A percentile compares a stretch with the other conserved stretches of the same genome.
phyloP scores from a whole-genome alignment of 2,329 filamentous ascomycete genomes.

The Fusarium algeriense region DNA sequence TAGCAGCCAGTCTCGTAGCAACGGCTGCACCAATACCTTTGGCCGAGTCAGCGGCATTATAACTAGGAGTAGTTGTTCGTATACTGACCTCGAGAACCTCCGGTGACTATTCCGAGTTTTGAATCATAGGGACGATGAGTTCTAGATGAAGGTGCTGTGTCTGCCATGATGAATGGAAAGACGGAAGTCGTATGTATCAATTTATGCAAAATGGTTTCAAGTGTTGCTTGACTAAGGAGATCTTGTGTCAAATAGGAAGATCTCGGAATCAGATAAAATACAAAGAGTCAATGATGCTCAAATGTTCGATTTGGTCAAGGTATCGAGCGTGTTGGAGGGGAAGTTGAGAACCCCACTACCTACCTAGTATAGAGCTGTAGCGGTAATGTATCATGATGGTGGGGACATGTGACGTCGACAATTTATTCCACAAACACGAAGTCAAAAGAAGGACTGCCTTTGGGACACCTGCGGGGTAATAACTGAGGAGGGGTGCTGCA shows the following conservation, averaged over 20 bases:
- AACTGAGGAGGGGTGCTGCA: neutral
- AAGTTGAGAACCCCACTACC: constrained; percentile 10
- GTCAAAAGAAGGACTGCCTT: neutral
- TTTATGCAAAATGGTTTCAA: neutral
- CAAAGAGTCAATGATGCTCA: constrained; percentile 2
- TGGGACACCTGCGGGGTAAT: constrained; percentile 6
- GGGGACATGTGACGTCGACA: constrained; percentile 39
- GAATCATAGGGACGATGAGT: constrained; percentile 46
- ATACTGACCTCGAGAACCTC: constrained; percentile 51
- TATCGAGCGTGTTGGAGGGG: neutral
- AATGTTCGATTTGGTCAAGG: neutral
- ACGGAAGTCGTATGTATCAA: neutral
- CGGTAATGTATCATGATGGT: constrained; percentile 13
- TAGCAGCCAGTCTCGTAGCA: constrained; percentile 68
- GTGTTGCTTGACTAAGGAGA: neutral
- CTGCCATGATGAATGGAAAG: constrained; percentile 35
- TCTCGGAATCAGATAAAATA: neutral
- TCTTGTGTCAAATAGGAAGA: neutral
- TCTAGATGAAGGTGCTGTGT: constrained; percentile 10
- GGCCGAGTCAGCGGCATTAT: constrained; percentile 7
- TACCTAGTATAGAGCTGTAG: neutral
- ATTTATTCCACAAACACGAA: neutral
- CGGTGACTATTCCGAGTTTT: constrained; percentile 53
- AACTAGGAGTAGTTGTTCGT: neutral
- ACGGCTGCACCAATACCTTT: constrained; percentile 72